These are phyloP conservation scores for Sphaerulina vaccinii DNA, from an alignment of 2,329 filamentous ascomycete species.

Conservation along the genomic window DNA sequence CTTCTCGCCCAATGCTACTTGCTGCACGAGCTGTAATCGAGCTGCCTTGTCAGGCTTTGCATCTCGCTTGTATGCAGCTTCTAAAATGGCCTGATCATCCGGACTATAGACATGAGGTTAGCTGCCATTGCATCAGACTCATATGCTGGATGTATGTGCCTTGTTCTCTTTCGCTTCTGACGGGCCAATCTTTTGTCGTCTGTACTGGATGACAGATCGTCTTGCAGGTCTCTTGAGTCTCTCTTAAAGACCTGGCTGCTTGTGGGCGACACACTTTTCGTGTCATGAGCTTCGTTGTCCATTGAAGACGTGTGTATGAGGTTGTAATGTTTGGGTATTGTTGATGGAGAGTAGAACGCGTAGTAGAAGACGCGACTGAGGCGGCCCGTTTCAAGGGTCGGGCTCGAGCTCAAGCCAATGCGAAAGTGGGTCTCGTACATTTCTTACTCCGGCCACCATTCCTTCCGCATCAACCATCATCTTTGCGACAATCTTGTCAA, in stretches of 20 bases:
- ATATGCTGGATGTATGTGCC: slow-evolving; percentile 44
- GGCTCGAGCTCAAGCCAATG: too few species aligned
- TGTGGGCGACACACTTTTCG: background rate
- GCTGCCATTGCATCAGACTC: background rate
- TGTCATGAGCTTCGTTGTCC: background rate
- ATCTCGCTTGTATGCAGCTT: slow-evolving; percentile 79
- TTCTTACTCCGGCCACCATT: too few species aligned
- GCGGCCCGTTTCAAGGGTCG: too few species aligned
- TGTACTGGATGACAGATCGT: slow-evolving; percentile 45
- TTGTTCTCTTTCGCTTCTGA: slow-evolving; percentile 62
- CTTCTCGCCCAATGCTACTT: slow-evolving; percentile 87
- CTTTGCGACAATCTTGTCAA: too few species aligned
- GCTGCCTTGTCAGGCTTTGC: slow-evolving; percentile 89
- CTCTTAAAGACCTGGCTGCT: background rate
- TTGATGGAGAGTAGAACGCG: slow-evolving; percentile 1
- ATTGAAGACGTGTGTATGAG: background rate
- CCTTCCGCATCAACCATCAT: too few species aligned
- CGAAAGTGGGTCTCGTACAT: too few species aligned
- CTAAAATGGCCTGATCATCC: slow-evolving; percentile 84
- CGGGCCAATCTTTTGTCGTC: slow-evolving; percentile 61
- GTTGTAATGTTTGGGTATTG: background rate
- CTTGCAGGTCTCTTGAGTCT: slow-evolving; percentile 1
- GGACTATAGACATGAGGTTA: slow-evolving; percentile 54
- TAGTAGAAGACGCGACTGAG: slow-evolving; percentile 9
- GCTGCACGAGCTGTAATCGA: slow-evolving; percentile 78